phyloP scores from a whole-genome alignment of 495 filamentous ascomycete species.

The Daldinia childiae region DNA sequence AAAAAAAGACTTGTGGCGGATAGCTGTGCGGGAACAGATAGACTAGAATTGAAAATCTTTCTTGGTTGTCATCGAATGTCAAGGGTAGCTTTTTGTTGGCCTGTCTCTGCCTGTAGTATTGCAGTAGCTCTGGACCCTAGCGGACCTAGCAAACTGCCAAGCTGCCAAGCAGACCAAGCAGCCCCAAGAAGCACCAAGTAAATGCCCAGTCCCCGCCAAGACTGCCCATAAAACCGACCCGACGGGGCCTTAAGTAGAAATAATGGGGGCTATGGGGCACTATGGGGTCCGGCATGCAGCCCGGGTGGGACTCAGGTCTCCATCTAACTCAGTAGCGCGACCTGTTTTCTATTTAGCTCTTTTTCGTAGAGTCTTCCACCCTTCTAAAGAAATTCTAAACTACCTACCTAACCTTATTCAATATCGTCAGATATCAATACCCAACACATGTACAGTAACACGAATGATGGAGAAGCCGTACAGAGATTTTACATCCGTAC shows the following conservation, averaged over 20 bases:
- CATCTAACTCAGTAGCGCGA: slow-evolving; percentile 12
- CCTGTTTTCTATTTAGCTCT: neutral
- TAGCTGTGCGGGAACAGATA: slow-evolving; percentile 3
- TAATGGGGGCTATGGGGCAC: slow-evolving; percentile 6
- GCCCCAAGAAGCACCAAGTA: neutral
- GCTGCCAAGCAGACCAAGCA: neutral
- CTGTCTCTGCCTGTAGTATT: neutral
- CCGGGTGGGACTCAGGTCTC: slow-evolving; percentile 29
- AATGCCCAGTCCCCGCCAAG: slow-evolving; percentile 16
- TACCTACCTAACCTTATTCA: slow-evolving; percentile 26
- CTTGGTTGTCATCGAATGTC: neutral
- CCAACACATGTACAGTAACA: neutral
- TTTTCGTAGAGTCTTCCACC: neutral
- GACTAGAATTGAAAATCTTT: neutral
- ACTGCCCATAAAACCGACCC: slow-evolving; percentile 33
- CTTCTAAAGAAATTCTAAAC: slow-evolving; percentile 34
- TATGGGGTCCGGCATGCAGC: slow-evolving; percentile 38
- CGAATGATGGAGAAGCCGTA: neutral
- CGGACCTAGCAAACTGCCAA: slow-evolving; percentile 28
- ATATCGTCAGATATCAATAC: slow-evolving; percentile 14
- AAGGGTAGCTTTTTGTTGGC: neutral
- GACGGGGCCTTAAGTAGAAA: slow-evolving; percentile 31
- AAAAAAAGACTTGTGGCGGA: neutral
- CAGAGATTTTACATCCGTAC: neutral
- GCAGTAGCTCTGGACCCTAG: slow-evolving; percentile 16